Evolutionary conservation across 257 asterid species (phyloP), one percentile per base, ranked within the genome.

Genomic region (Datura wrightii): DNA sequence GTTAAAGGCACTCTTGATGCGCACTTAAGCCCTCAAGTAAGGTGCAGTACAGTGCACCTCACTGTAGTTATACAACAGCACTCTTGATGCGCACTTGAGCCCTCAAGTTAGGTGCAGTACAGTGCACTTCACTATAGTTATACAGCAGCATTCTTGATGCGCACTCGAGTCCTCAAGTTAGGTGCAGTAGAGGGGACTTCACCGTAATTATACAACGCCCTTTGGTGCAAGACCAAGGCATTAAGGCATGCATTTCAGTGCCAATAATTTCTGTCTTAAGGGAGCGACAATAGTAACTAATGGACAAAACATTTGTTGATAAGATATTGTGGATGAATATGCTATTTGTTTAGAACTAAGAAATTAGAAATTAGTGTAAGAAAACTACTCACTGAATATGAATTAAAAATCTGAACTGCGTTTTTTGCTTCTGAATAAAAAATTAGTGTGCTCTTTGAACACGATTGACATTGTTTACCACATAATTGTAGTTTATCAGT

Each of bases 341-440:
- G 78, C 78, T 37, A 67, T 7, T 67, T 14, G 78, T 39, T 67
- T 67, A 67, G 50, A 37, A 67, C 78, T 67, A 67, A 39, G 52
- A 67, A 67, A 39, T 15, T 67, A 39, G 31, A 67, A 39, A 67
- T 67, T 66, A 15, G 16, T 71, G 37, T 44, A 10, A 42, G 18
- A 2, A 24, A 18, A 71, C 79, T 71, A 71, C 56, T 71, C 55
- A 44, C 37, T 71, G 54, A 71, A 71, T 42, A 18, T 71, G 55
- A n/a, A 18, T 41, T 71, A 18, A 42, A 42, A 71, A 71, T 16
- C 36, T 9, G 34, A 71, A 71, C 56, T 71, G 54, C n/a, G 79
- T 18, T 42, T 70, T 18, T 69, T 70, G 34, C 79, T 41, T 41
- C 54, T n/a, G 34, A 70, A 70, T 70, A 18, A 53, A 10, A 53